Base-by-base conservation (phyloP, 306 rosid genomes). In the Fragaria nilgerrensis region DNA sequence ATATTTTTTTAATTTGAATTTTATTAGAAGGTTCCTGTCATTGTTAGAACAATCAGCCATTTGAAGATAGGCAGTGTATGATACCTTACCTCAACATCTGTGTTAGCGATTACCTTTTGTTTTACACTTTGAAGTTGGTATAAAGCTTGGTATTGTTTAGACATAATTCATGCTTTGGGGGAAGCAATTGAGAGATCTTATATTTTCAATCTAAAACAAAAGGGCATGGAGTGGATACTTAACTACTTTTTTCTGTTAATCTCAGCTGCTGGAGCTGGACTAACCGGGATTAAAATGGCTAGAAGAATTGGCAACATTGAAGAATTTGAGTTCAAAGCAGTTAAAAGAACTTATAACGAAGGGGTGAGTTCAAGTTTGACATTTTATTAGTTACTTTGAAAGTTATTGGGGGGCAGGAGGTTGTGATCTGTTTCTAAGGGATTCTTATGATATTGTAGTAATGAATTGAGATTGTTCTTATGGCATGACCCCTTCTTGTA, bases 261-360 rank as follows among this genome's bases (percentile, higher is more conserved):
- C 72, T 58, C 84, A 88, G 92, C 85, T 72, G 87, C 89, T 68
- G 89, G 89, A 76, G 89, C 92, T 71, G 44, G 92, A 67, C 88
- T 90, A 72, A 76, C 79, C 29, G 96, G 91, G 59, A 74, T 47
- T 66, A 88, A 90, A 84, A 88, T 90, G 88, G 92, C 92, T 71
- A 85, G 75, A 63, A 88, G 92, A 85, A 80, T 45, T 9, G 92
- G 89, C 84, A 58, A 77, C 29, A 83, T 88, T 76, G 90, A 90
- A 77, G 96, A 90, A 79, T 88, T 86, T 85, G 88, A 88, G 78
- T 78, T 88, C 50, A 82, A 83, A 75, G 82, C 80, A 23, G 56
- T 82, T 53, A 86, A 88, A 71, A 84, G 79, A 77, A 67, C 70
- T 73, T 68, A 79, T 47, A 59, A 77, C 37, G 78, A 82, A 84